These are phyloP conservation scores for Dalbergia oliveri DNA, from an alignment of 306 rosid genomes.

Conservation along the genomic window DNA sequence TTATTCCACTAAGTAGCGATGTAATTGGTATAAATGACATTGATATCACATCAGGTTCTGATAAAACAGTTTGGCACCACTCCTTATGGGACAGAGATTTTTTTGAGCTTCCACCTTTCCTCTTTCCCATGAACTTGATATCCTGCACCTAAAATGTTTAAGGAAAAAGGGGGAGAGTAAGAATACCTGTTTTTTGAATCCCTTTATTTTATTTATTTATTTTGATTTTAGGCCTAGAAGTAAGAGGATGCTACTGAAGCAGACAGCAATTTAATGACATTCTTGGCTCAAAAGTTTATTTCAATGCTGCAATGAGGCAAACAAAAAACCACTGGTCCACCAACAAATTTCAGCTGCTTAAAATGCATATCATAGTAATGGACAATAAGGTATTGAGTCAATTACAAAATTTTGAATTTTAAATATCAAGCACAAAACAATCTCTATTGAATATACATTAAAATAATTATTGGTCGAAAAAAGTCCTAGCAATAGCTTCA, in stretches of 20 bases:
- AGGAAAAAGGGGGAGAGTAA: conserved; percentile 16
- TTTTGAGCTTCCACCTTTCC: conserved; percentile 81
- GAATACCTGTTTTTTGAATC: conserved; percentile 21
- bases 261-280: conserved; percentile 6
- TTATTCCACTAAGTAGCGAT: conserved; percentile 82
- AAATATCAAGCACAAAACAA: not conserved
- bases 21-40: conserved; percentile 88
- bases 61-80: conserved; percentile 83
- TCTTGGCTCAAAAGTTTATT: not conserved
- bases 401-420: conserved; percentile 9
- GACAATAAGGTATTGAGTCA: not conserved
- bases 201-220: conserved; percentile 22
- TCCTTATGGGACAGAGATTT: conserved; percentile 61
- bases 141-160: conserved; percentile 69
- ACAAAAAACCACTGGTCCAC: not conserved
- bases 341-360: conserved; percentile 9
- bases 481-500: conserved; percentile 10
- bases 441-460: not conserved
- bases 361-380: not conserved
- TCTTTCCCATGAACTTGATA: conserved; percentile 71
- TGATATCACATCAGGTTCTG: conserved; percentile 79
- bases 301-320: conserved; percentile 27
- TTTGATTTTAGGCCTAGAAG: conserved; percentile 23
- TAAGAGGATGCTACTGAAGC: not conserved
- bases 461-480: conserved; percentile 10